Base-by-base conservation (phyloP, 495 filamentous ascomycete species). In the Aspergillus biplanus region DNA sequence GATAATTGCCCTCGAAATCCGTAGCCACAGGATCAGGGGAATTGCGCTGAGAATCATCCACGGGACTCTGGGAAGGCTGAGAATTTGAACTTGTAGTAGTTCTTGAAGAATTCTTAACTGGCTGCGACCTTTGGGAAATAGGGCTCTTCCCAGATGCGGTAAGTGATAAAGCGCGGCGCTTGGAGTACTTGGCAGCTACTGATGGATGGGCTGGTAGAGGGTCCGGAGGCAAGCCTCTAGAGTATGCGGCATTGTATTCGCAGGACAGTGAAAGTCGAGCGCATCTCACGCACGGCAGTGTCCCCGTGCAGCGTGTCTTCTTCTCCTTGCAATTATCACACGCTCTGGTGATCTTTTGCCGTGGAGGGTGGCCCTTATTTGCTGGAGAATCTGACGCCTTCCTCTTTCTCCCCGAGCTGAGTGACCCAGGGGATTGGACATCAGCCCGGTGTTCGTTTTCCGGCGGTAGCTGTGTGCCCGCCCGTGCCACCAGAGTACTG, bases 281-380 rank as follows among this genome's bases (percentile, higher is more conserved):
- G 50, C 80, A 82, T 58, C 76, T 64, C 7, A 69, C 67, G 53
- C 80, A 82, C 0, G 80, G 78, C n/a, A 79, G 49, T 3, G 78
- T 81, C 33, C 80, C 80, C 0, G 74, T 80, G 54, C 80, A 82
- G 32, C 73, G 71, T 4, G 78, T 79, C 65, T 82, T 82, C 64
- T 79, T 80, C 18, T 71, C 63, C 69, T 82, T 82, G 69, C 80
- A 82, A 39, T 69, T 74, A 66, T 82, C 80, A 68, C 80, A 82
- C 47, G 80, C 80, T 53, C 80, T 65, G 39, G 78, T 82, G 59
- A 80, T 80, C 60, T 78, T 78, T 55, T 76, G 76, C n/a, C 77
- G 75, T 35, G 61, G 62, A 7, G 52, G 66, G 55, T 60, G 62
- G 35, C 58, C 58, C 49, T 70, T 75, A 57, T 64, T 69, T 13